Base-by-base conservation (phyloP, 2,329 filamentous ascomycete species). In the Monosporascus sp. region DNA sequence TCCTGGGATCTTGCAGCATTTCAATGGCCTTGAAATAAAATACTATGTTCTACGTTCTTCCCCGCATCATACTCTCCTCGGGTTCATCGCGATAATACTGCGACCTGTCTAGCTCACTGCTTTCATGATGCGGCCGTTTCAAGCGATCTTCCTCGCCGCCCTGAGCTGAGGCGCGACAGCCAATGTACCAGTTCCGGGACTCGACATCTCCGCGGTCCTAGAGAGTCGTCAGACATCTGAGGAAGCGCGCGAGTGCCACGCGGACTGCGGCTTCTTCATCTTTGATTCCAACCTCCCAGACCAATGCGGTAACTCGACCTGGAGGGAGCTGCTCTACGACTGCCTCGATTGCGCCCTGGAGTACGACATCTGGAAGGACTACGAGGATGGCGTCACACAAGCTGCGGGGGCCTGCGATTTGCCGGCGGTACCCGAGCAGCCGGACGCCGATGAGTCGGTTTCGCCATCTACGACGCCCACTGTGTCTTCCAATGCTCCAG, bases 291-390 rank as follows among this genome's bases (percentile, higher is more conserved):
- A 53, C 11, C 52, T 56, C 14, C 17, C 40, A 9, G 56, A 60
- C 51, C 68, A 69, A 62, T 72, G 69, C 55, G 57, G 65, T 17
- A 50, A 31, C 24, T 20, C 37, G 22, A 27, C 37, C 5, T 50
- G 49, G 49, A 27, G 14, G 4, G 37, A 16, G 7, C 17, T 27
- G 37, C 43, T 40, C 49, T 24, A 50, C 8, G 24, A 31, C 4
- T 50, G 68, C 58, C 68, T 78, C 27, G 63, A 73, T 47, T 79
- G 76, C 53, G 75, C 75, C 43, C 56, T 70, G 34, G 61, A 69
- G 20, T 71, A 69, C 50, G 63, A 76, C 31, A 74, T 78, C 58
- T 78, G 75, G 75, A 59, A 69, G 44, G 68, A 71, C 55, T 78
- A 79, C 49, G 71, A 73, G 17, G 52, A 59, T 19, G 64, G 67